Evolutionary conservation across 2,329 filamentous ascomycete genomes (phyloP).

Genomic region (Phialocephala subalpina): DNA sequence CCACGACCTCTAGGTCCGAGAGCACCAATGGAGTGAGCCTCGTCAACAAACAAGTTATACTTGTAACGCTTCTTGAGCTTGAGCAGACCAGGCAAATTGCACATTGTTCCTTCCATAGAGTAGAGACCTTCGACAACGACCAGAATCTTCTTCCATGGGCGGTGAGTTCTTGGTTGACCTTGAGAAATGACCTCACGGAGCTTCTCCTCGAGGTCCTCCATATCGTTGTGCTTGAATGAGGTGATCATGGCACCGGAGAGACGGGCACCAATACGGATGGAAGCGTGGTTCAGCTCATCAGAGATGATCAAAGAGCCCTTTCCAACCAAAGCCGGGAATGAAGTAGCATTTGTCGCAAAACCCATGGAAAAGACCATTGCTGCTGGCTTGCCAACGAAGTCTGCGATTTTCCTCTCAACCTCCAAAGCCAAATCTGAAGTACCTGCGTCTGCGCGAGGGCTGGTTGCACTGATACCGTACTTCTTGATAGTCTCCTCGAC

Average conservation of each 20-base stretch:
- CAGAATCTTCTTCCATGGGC: slow-evolving; percentile 98
- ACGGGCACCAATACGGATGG: slow-evolving; percentile 93
- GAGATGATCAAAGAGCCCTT: slow-evolving; percentile 96
- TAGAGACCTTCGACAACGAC: slow-evolving; percentile 97
- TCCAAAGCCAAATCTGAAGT: slow-evolving; percentile 88
- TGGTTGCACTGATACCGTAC: slow-evolving; percentile 84
- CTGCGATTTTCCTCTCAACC: slow-evolving; percentile 87
- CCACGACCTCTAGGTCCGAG: slow-evolving; percentile 88
- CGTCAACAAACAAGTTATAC: slow-evolving; percentile 94
- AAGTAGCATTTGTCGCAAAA: slow-evolving; percentile 92
- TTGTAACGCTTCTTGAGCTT: slow-evolving; percentile 94
- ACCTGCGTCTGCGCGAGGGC: slow-evolving; percentile 83
- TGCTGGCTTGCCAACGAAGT: slow-evolving; percentile 92
- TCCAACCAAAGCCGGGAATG: slow-evolving; percentile 90
- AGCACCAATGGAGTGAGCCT: slow-evolving; percentile 95
- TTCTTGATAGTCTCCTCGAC: slow-evolving; percentile 86
- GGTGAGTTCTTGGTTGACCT: slow-evolving; percentile 96
- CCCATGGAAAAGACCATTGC: slow-evolving; percentile 99
- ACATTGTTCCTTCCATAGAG: slow-evolving; percentile 99
- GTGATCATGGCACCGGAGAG: slow-evolving; percentile 93
- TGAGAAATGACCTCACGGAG: slow-evolving; percentile 94
- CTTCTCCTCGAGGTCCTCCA: slow-evolving; percentile 83
- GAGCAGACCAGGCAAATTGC: slow-evolving; percentile 90
- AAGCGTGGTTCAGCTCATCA: slow-evolving; percentile 97
- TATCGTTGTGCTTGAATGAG: slow-evolving; percentile 98